Evolutionary conservation across 371 early-diverging fungal species (phyloP), one percentile per base, ranked within the genome.

Genomic region (Mortierella sp.): DNA sequence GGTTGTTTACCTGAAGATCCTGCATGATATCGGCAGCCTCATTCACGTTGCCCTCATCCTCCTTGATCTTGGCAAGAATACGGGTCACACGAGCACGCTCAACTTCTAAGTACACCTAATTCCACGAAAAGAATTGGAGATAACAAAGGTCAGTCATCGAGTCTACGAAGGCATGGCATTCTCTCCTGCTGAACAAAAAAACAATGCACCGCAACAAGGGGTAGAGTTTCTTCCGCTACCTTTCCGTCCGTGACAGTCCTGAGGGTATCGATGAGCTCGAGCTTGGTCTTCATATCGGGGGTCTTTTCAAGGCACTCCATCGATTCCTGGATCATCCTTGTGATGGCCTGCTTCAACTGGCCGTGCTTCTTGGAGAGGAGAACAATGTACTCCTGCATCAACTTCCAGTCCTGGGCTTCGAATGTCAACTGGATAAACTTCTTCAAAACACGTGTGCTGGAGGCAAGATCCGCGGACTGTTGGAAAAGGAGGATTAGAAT

Each of bases 181-280:
- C 42, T 38, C 42, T 38, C 42, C 42, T 38, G 42, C 42, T 5
- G 42, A 38, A 5, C 1, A 38, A 38, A 38, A 38, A 38, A 38
- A 38, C n/a, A n/a, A n/a, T n/a, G 31, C 44, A 8, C 58, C 9
- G 14, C 58, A 13, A 16, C 34, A 24, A 57, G 2, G 7, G 52
- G 57, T 13, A 19, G 44, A 2, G 2, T 38, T 26, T 38, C 31
- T 47, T 63, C 34, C 14, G 6, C 13, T 91, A 96, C 96, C 93
- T 98, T 99, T 78, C 99, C 99, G 80, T 99, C 99, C 5, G 99
- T 99, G 7, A 99, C 98, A 16, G 95, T 95, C 54, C 99, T 92
- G 85, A 99, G 91, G 24, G 98, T 96, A 70, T 97, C 96, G 70
- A 99, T 98, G 81, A 98, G 93, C 88, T 96, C 97, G 48, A 98